Conservation (phyloP, 805 yeast species). For the Komagataella pastoris region DNA sequence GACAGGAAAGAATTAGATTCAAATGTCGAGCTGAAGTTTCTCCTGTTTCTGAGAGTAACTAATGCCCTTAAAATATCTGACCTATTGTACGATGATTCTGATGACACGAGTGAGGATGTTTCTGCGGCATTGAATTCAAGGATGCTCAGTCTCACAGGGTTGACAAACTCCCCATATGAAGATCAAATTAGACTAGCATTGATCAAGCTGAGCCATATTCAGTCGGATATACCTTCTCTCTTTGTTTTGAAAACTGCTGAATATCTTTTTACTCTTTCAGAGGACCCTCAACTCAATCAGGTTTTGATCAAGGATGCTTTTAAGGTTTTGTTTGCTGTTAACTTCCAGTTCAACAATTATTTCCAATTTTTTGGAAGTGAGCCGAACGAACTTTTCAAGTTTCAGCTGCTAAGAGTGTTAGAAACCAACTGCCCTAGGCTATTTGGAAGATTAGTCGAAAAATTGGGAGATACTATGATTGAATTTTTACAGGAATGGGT, state of each 20-base stretch:
- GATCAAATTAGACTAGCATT: not conserved
- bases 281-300: not conserved
- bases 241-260: not conserved
- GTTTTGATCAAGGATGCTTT: not conserved
- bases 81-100: not conserved
- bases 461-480: not conserved
- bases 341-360: not conserved
- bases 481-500: not conserved
- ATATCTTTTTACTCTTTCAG: not conserved
- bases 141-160: not conserved
- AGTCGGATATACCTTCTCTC: not conserved
- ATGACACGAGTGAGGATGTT: not conserved
- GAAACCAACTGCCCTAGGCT: not conserved
- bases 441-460: not conserved
- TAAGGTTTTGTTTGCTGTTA: not conserved
- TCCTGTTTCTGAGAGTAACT: not conserved
- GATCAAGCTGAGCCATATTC: not conserved
- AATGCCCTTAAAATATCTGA: not conserved
- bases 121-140: not conserved
- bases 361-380: not conserved
- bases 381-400: not conserved
- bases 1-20: not conserved
- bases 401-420: not conserved
- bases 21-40: not conserved
- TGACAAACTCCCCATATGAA: not conserved